Conservation (phyloP, 2,329 filamentous ascomycete species). For the Lithohypha guttulata region DNA sequence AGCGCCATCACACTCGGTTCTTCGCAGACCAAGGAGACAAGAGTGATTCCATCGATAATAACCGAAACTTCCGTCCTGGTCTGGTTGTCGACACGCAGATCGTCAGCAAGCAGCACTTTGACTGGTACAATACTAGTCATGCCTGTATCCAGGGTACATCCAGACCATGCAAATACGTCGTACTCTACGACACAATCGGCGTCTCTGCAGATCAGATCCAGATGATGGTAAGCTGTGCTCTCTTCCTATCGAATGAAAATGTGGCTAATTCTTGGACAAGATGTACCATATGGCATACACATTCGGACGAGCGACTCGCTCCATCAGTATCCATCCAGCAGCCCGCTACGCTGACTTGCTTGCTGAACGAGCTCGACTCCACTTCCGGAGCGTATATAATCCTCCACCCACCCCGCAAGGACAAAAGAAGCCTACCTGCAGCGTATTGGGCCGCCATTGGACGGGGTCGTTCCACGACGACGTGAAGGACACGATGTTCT, state of each 20-base stretch:
- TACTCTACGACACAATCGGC: slow-evolving; percentile 49
- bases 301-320: neutral
- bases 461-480: neutral
- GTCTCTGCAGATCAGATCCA: neutral
- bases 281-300: neutral
- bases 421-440: neutral
- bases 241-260: neutral
- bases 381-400: slow-evolving; percentile 1
- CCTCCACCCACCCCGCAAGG: neutral
- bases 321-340: neutral
- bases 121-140: slow-evolving; percentile 78
- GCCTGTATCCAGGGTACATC: slow-evolving; percentile 71
- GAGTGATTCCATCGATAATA: slow-evolving; percentile 40
- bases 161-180: slow-evolving; percentile 71
- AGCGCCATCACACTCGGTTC: slow-evolving; percentile 3
- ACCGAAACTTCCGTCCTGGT: slow-evolving; percentile 27
- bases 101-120: slow-evolving; percentile 25
- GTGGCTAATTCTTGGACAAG: neutral
- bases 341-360: slow-evolving; percentile 1
- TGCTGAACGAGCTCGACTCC: neutral
- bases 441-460: neutral
- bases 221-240: neutral
- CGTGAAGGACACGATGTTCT: slow-evolving; percentile 1
- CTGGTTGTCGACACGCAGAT: neutral
- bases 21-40: no score